A percentile compares a stretch with the other conserved stretches of the same genome.
These are phyloP conservation scores for Solanum corneliomulleri DNA, from an alignment of 257 asterid genomes.

Conservation along the genomic window DNA sequence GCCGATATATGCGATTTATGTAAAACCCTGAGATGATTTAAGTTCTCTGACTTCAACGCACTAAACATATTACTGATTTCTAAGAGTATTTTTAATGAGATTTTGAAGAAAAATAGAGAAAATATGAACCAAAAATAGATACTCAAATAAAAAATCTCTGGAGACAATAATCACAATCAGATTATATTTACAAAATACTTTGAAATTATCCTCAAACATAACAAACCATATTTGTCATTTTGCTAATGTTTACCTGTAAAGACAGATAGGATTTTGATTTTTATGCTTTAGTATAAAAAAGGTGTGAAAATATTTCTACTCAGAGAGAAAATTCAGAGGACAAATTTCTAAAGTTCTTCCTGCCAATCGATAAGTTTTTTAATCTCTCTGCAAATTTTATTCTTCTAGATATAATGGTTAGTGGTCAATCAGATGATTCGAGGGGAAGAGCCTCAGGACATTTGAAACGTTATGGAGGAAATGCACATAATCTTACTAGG, in stretches of 20 bases:
- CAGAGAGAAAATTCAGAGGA: neutral
- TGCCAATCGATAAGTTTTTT: neutral
- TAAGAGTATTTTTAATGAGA: neutral
- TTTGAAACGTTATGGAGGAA: conserved; percentile 26
- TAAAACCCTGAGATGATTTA: neutral
- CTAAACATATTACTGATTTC: neutral
- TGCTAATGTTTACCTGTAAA: neutral
- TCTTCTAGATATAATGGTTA: neutral
- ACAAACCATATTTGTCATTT: neutral
- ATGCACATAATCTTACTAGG: conserved; percentile 32
- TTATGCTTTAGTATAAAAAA: neutral
- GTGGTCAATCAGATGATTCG: conserved; percentile 34
- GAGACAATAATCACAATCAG: neutral
- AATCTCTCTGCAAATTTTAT: neutral
- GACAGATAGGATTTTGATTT: neutral
- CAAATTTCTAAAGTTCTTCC: neutral
- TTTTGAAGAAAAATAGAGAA: neutral
- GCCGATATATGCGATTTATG: neutral
- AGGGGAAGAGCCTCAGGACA: neutral
- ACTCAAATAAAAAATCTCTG: neutral
- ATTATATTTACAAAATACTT: neutral
- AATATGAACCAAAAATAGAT: neutral
- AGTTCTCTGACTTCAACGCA: neutral
- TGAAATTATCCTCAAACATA: neutral
- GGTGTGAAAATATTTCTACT: neutral